Conservation (phyloP, 2,329 filamentous ascomycete genomes). For the Rutstroemia sp. region DNA sequence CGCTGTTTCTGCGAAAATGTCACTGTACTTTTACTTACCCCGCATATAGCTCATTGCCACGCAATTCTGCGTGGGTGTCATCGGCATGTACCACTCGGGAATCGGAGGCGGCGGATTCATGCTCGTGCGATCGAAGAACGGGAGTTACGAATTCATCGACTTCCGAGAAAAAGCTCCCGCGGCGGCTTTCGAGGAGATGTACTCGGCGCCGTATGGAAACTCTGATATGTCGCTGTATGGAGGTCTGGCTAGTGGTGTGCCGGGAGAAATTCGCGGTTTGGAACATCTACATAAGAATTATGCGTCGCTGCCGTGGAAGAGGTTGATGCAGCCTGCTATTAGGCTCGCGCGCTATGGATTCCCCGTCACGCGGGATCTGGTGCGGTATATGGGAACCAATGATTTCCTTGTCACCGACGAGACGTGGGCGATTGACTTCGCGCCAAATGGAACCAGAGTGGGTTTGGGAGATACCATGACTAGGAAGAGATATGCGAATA, state of each 20-base stretch:
- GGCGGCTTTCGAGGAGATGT: constrained; percentile 55
- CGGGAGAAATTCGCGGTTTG: constrained; percentile 39
- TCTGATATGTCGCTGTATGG: constrained; percentile 45
- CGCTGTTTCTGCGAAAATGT: not conserved
- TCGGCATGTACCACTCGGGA: constrained; percentile 50
- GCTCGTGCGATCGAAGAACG: constrained; percentile 50
- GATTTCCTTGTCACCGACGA: constrained; percentile 70
- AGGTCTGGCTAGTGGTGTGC: constrained; percentile 48
- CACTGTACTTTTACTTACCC: not conserved
- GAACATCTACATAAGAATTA: constrained; percentile 37
- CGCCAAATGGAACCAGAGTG: constrained; percentile 68
- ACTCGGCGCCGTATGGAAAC: constrained; percentile 41
- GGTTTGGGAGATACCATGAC: constrained; percentile 71
- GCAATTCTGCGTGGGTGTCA: constrained; percentile 45
- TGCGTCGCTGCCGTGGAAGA: constrained; percentile 44
- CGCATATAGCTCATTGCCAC: constrained; percentile 41
- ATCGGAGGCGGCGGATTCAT: constrained; percentile 64
- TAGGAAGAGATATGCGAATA: constrained; percentile 71
- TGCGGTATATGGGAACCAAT: constrained; percentile 49
- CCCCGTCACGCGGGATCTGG: constrained; percentile 50
- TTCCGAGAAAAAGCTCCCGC: constrained; percentile 63
- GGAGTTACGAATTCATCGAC: constrained; percentile 60
- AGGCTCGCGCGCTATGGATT: constrained; percentile 54
- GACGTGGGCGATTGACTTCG: constrained; percentile 82
- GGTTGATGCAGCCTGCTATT: constrained; percentile 51